phyloP scores from a whole-genome alignment of 1,284 basidiomycete genomes.

The Cutaneotrichosporon sp. region DNA sequence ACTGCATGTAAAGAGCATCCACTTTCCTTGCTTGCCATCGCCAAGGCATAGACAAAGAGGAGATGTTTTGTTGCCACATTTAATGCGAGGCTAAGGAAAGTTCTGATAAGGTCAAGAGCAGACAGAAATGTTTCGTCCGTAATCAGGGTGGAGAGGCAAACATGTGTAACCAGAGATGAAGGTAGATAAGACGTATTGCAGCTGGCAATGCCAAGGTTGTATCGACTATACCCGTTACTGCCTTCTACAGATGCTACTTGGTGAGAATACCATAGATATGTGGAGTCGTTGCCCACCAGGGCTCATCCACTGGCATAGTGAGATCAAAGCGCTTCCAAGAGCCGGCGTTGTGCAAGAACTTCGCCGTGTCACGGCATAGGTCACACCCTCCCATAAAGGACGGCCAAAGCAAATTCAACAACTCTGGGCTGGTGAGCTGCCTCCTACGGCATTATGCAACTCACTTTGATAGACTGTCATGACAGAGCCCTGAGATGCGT shows the following conservation, averaged over 20 bases:
- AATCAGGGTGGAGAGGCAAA: no score
- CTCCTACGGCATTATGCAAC: neutral
- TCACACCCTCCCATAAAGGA: conserved; percentile 16
- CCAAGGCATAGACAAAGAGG: no score
- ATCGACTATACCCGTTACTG: no score
- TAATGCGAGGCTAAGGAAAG: no score
- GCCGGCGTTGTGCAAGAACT: conserved; percentile 8
- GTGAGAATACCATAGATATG: conserved; percentile 16
- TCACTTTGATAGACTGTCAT: conserved; percentile 14
- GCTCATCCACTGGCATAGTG: conserved; percentile 15
- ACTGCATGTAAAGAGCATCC: no score
- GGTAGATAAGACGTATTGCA: no score
- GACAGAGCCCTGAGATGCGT: conserved; percentile 4
- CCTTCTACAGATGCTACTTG: conserved; percentile 2
- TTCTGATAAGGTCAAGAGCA: no score
- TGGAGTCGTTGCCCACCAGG: conserved; percentile 10
- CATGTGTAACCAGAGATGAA: no score
- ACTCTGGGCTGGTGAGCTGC: conserved; percentile 2
- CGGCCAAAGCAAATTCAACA: conserved; percentile 18
- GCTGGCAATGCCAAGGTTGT: no score
- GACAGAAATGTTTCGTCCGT: no score
- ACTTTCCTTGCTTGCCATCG: no score
- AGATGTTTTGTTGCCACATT: no score
- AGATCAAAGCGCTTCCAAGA: conserved; percentile 13
- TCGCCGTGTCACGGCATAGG: conserved; percentile 14